Percentiles rank a stretch among this genome's conserved stretches.
Conservation (phyloP, 768 basidiomycete genomes). For the Coprinellus aureogranulatus region DNA sequence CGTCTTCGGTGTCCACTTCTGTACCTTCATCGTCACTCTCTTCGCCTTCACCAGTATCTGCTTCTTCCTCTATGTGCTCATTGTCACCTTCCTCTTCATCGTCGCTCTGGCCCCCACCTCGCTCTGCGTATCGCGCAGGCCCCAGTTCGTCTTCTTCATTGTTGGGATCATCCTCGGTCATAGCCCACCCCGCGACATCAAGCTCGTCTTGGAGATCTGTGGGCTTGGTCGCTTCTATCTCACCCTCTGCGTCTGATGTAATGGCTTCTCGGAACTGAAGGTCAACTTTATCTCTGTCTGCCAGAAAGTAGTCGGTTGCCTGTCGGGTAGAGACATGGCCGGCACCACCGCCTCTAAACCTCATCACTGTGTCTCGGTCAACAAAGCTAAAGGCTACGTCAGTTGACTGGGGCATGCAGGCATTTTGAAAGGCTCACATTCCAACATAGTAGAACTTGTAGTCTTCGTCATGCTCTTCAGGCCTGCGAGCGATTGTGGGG, state of each 20-base stretch:
- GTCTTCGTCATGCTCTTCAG: slow-evolving; percentile 23
- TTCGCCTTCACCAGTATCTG: not conserved
- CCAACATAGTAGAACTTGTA: slow-evolving; percentile 34
- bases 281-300: not conserved
- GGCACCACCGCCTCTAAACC: slow-evolving; percentile 24
- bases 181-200: too few relatives aligned
- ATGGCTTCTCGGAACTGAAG: not conserved
- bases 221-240: not conserved
- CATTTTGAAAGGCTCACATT: slow-evolving; percentile 24
- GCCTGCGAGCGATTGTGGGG: slow-evolving; percentile 4
- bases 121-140: not conserved
- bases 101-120: not conserved
- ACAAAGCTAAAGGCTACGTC: slow-evolving; percentile 26
- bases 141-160: not conserved
- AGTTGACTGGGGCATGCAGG: not conserved
- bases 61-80: not conserved
- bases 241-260: not conserved
- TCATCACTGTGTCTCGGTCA: slow-evolving; percentile 32
- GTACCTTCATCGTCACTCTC: not conserved
- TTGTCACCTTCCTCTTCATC: not conserved
- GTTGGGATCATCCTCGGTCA: not conserved
- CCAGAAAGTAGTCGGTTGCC: slow-evolving; percentile 6
- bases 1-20: not conserved
- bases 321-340: slow-evolving; percentile 20
- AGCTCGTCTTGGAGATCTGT: not conserved